Percentiles rank a stretch among this genome's conserved stretches.
These are phyloP conservation scores for Ilyonectria mors-panacis DNA, from an alignment of 2,329 filamentous ascomycete species.

Conservation along the genomic window DNA sequence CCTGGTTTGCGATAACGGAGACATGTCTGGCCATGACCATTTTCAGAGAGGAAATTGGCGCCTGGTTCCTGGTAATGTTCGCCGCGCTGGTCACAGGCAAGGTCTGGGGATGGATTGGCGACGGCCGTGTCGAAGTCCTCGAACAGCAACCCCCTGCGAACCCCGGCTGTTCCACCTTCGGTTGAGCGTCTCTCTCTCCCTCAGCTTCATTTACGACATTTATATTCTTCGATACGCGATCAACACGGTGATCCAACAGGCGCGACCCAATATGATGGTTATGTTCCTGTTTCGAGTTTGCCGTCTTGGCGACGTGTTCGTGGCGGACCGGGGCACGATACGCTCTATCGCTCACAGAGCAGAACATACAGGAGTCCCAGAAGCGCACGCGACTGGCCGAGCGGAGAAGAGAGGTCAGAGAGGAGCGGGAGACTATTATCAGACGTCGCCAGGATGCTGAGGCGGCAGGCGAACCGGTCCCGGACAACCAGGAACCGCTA, in stretches of 20 bases:
- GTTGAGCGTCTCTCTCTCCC: constrained; percentile 81
- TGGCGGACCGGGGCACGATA: constrained; percentile 86
- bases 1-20: constrained; percentile 98
- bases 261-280: constrained; percentile 98
- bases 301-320: constrained; percentile 85
- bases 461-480: constrained; percentile 72
- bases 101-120: constrained; percentile 98
- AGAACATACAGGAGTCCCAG: constrained; percentile 81
- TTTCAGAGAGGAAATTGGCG: constrained; percentile 94
- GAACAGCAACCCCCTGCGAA: constrained; percentile 96
- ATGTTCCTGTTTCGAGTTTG: constrained; percentile 99
- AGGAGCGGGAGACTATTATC: constrained; percentile 68
- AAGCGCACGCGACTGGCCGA: constrained; percentile 78
- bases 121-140: constrained; percentile 92
- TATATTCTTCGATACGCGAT: constrained; percentile 87
- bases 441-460: constrained; percentile 64
- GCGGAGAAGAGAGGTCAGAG: constrained; percentile 77
- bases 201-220: constrained; percentile 85
- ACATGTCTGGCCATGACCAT: constrained; percentile 98
- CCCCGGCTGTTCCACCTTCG: constrained; percentile 87
- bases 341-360: constrained; percentile 82
- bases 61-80: constrained; percentile 97
- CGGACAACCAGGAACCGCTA: constrained; percentile 62
- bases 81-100: constrained; percentile 92
- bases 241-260: constrained; percentile 86